Conservation (phyloP, 192 early-diverging fungal genomes). For the Obelidium mucronatum region DNA sequence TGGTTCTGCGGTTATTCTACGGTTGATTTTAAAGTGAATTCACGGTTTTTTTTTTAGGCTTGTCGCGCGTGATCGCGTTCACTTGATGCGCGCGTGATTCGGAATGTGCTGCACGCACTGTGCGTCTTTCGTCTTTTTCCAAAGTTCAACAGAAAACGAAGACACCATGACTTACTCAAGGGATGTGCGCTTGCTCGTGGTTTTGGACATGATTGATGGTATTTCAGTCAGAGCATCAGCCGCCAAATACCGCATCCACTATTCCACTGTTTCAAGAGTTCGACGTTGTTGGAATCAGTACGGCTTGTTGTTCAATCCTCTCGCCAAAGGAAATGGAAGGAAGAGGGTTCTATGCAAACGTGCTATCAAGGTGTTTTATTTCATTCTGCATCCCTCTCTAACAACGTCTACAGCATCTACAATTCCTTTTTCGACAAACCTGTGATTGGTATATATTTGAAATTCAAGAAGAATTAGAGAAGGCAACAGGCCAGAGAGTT, state of each 20-base stretch:
- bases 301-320: neutral
- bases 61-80: no score
- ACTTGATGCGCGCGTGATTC: no score
- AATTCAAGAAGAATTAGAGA: neutral
- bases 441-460: conserved; percentile 4
- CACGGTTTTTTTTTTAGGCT: no score
- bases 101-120: no score
- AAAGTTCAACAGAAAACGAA: no score
- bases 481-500: neutral
- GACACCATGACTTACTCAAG: neutral
- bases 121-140: no score
- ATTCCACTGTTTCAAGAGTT: neutral
- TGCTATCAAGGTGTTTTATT: neutral
- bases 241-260: neutral
- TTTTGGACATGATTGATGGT: neutral
- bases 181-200: neutral
- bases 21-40: no score
- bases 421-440: neutral
- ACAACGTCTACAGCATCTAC: no score
- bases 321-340: neutral
- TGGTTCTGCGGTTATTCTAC: no score
- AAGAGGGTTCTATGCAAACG: neutral
- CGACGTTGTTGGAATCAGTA: neutral
- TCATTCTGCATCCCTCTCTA: no score
- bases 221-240: neutral